These are phyloP conservation scores for Naematelia aurantialba DNA, from an alignment of 768 basidiomycete genomes.

Conservation along the genomic window DNA sequence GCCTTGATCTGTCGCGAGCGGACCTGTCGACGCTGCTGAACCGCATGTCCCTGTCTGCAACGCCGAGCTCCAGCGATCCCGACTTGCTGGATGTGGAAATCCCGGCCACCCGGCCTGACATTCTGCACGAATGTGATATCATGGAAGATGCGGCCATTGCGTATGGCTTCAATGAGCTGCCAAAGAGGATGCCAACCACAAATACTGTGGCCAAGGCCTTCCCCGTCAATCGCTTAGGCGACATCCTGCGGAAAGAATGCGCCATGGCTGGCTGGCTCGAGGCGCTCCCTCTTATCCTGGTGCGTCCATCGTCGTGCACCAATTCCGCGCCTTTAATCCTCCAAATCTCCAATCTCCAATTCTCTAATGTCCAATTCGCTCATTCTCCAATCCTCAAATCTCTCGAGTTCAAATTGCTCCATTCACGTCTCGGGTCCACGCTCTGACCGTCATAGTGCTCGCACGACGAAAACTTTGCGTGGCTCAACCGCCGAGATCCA, in stretches of 20 bases:
- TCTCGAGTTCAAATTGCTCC: not conserved
- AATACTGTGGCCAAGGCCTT: conserved; percentile 92
- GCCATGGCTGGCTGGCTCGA: conserved; percentile 94
- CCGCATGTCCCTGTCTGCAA: conserved; percentile 73
- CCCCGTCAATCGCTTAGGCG: conserved; percentile 80
- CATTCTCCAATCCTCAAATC: no score
- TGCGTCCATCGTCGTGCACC: conserved; percentile 51
- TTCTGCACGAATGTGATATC: conserved; percentile 95
- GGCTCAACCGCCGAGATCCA: conserved; percentile 81
- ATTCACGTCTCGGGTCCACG: not conserved
- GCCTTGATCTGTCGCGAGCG: conserved; percentile 64
- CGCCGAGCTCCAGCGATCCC: conserved; percentile 57
- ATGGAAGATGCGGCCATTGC: conserved; percentile 98
- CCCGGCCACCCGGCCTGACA: conserved; percentile 95
- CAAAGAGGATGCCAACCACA: conserved; percentile 83
- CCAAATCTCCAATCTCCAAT: no score
- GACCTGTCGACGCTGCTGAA: conserved; percentile 70
- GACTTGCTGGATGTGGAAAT: conserved; percentile 74
- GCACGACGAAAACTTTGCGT: conserved; percentile 95
- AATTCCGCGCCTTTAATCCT: not conserved
- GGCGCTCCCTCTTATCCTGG: conserved; percentile 87
- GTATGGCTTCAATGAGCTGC: conserved; percentile 95
- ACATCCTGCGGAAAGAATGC: conserved; percentile 85
- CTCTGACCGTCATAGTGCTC: conserved; percentile 65
- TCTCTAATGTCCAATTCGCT: conserved; percentile 3